Evolutionary conservation across 2,329 filamentous ascomycete species (phyloP), one percentile per base, ranked within the genome.

Genomic region (Scolecobasidium constrictum): DNA sequence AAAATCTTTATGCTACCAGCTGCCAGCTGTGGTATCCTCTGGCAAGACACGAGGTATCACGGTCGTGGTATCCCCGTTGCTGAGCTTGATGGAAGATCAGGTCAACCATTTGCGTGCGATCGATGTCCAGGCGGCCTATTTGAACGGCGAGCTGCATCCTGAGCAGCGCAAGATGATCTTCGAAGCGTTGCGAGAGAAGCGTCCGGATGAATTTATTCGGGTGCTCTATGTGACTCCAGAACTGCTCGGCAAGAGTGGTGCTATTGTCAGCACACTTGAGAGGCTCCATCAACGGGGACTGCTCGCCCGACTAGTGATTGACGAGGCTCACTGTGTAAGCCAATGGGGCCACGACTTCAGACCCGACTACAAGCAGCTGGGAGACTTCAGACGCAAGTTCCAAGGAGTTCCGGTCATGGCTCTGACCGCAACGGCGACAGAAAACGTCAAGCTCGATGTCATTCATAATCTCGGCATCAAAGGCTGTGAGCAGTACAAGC

Each of bases 271-370:
- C 40, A 74, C 71, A 3, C 70, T 98, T 48, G 65, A 75, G 40
- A 69, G 67, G 2, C 68, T 98, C n/a, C 74, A 94, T 58, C 61
- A 63, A 12, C 77, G 77, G 40, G 68, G 72, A 3, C 84, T 81
- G 52, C 76, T 98, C 41, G 90, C 93, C 13, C 78, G 92, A 19
- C 77, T 98, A 38, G 92, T 98, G 42, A 94, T 98, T 48, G 92
- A 98, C 52, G 93, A 98, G 64, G 92, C 92, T n/a, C 92, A 98
- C 60, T 98, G 92, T 60, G 90, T 98, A 19, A 96, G 92, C 60
- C 88, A 98, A 67, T 98, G 92, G 92, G 92, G 92, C 1, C 92
- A 98, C 53, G 92, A 98, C 60, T 98, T 98, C 58, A 78, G 93
- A 36, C 90, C 88, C 1, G 90, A 96, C 58, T 98, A 98, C 67